These are phyloP conservation scores for Penicillium antarcticum DNA, from an alignment of 495 filamentous ascomycete genomes.

Conservation along the genomic window DNA sequence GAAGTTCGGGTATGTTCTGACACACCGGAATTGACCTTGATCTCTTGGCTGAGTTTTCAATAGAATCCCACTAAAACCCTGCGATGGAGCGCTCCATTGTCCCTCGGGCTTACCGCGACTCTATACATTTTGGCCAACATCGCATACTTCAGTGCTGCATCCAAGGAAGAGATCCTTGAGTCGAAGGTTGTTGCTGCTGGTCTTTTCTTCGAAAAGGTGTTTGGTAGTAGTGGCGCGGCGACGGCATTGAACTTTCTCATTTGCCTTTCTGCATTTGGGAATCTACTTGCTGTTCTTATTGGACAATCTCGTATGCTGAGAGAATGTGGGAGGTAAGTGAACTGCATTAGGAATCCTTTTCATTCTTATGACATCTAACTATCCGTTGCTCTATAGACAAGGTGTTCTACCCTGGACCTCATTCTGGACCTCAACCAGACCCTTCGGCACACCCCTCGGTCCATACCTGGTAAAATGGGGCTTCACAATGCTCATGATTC, in stretches of 20 bases:
- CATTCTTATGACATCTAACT: too few relatives aligned
- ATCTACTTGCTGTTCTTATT: slow-evolving; percentile 57
- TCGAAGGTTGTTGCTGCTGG: slow-evolving; percentile 54
- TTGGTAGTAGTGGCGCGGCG: slow-evolving; percentile 49
- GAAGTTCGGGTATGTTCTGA: slow-evolving; percentile 50
- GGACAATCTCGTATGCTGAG: slow-evolving; percentile 56
- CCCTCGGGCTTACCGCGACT: slow-evolving; percentile 47
- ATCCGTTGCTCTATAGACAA: slow-evolving; percentile 39
- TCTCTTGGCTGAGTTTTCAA: background rate
- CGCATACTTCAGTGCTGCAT: slow-evolving; percentile 58
- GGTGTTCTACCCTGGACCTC: slow-evolving; percentile 60
- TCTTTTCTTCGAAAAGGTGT: slow-evolving; percentile 59
- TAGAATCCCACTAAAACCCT: slow-evolving; percentile 58
- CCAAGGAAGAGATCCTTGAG: slow-evolving; percentile 47
- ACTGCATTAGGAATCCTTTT: background rate
- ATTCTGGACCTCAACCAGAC: slow-evolving; percentile 62
- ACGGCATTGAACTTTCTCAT: slow-evolving; percentile 60
- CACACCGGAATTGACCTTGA: background rate
- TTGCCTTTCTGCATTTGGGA: slow-evolving; percentile 60
- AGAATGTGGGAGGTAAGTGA: slow-evolving; percentile 50
- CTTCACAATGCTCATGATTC: slow-evolving; percentile 60
- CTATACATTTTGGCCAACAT: slow-evolving; percentile 62
- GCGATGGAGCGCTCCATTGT: slow-evolving; percentile 46
- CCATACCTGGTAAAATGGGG: slow-evolving; percentile 58
- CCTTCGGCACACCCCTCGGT: slow-evolving; percentile 60